These are phyloP conservation scores for Rhynchospora tenuis DNA, from an alignment of 176 grass and related monocot species.

Conservation along the genomic window DNA sequence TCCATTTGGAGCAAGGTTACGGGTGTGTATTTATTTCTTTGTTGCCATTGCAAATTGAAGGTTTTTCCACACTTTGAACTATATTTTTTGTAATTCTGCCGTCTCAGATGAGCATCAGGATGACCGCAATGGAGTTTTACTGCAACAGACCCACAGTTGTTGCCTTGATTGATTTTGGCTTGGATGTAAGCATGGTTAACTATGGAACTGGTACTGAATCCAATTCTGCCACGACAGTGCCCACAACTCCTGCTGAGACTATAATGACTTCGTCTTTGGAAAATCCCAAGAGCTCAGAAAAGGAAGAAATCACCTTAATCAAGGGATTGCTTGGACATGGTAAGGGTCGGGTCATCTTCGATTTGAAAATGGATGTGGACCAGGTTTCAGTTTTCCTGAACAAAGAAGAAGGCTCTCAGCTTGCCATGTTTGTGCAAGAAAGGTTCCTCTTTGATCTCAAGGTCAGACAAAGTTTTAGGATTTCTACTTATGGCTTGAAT, in stretches of 20 bases:
- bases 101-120: slow-evolving; percentile 93
- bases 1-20: neutral
- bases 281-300: slow-evolving; percentile 33
- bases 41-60: neutral
- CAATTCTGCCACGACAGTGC: neutral
- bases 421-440: slow-evolving; percentile 97
- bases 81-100: slow-evolving; percentile 13
- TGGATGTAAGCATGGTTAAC: slow-evolving; percentile 67
- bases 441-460: slow-evolving; percentile 92
- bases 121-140: slow-evolving; percentile 85
- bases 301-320: slow-evolving; percentile 64
- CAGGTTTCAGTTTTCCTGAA: slow-evolving; percentile 95
- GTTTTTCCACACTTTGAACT: neutral
- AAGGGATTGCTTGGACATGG: slow-evolving; percentile 94
- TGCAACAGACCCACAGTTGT: slow-evolving; percentile 93
- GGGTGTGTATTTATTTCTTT: neutral
- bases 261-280: neutral
- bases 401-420: slow-evolving; percentile 88
- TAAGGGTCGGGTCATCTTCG: slow-evolving; percentile 79
- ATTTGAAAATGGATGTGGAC: slow-evolving; percentile 96
- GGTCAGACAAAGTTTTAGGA: slow-evolving; percentile 43
- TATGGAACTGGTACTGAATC: slow-evolving; percentile 36
- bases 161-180: slow-evolving; percentile 90
- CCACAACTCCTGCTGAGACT: neutral
- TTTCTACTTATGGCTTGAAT: neutral